Percentiles rank a stretch among this genome's conserved stretches.
These are phyloP conservation scores for Heliamphora exappendiculata DNA, from an alignment of 148 eudicot genomes.

Conservation along the genomic window DNA sequence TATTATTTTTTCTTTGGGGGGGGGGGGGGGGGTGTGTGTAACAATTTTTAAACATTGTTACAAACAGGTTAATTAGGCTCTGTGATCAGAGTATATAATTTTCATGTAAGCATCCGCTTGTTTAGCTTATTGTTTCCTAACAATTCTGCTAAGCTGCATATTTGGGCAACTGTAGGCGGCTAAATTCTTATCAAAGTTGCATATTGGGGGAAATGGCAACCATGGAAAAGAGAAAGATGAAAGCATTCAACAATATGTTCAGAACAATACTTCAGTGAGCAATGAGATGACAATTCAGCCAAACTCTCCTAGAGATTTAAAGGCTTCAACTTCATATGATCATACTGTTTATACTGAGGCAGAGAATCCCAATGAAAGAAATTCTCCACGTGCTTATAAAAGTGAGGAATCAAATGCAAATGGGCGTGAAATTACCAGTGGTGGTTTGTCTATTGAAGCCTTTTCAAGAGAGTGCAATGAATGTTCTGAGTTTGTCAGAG, in stretches of 20 bases:
- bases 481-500: slow-evolving; percentile 13
- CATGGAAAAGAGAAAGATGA: slow-evolving; percentile 24
- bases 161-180: slow-evolving; percentile 43
- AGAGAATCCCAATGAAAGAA: slow-evolving; percentile 4
- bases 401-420: slow-evolving; percentile 10
- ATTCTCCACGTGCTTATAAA: slow-evolving; percentile 19
- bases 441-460: slow-evolving; percentile 16
- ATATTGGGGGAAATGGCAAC: slow-evolving; percentile 26
- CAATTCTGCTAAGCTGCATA: slow-evolving; percentile 2
- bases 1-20: too few relatives aligned
- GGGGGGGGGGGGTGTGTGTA: too few relatives aligned
- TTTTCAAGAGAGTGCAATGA: slow-evolving; percentile 17
- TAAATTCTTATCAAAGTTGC: slow-evolving; percentile 47
- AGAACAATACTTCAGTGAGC: slow-evolving; percentile 8
- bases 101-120: too few relatives aligned
- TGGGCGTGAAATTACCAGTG: slow-evolving; percentile 1
- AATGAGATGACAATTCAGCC: slow-evolving; percentile 16
- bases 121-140: not conserved
- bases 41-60: too few relatives aligned
- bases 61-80: not conserved
- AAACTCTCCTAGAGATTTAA: slow-evolving; percentile 16
- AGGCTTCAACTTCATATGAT: slow-evolving; percentile 16
- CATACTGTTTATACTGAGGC: slow-evolving; percentile 7
- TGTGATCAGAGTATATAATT: not conserved
- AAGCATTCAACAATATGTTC: slow-evolving; percentile 24